phyloP scores from a whole-genome alignment of 139 green algal species.

The Pycnococcus provasolii region DNA sequence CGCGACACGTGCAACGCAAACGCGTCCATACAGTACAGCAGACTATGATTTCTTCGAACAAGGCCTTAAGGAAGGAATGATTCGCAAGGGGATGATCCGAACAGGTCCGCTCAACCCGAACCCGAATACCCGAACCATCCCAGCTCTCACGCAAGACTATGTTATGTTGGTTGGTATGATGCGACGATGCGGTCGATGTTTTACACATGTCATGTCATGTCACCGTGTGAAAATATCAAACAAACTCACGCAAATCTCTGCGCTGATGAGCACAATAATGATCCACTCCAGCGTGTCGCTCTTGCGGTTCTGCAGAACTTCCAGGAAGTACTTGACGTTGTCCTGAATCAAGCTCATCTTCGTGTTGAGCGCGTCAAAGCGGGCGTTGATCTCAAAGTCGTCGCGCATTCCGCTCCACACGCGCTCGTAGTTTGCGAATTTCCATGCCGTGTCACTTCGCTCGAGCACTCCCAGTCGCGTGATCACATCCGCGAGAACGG shows the following conservation, averaged over 20 bases:
- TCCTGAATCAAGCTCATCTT: constrained; percentile 42
- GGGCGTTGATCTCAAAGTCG: constrained; percentile 45
- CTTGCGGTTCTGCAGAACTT: constrained; percentile 48
- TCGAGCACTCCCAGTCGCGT: constrained; percentile 38
- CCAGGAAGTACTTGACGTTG: constrained; percentile 46
- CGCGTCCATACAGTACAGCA: too few species aligned
- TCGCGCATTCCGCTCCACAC: constrained; percentile 40
- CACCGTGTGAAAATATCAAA: constrained; percentile 32
- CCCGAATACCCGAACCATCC: too few species aligned
- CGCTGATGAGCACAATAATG: constrained; percentile 43
- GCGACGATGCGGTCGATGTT: too few species aligned
- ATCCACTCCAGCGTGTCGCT: constrained; percentile 45
- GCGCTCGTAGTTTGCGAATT: constrained; percentile 39
- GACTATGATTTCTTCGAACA: too few species aligned
- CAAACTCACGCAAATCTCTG: constrained; percentile 39
- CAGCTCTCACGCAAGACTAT: too few species aligned
- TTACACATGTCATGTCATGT: too few species aligned
- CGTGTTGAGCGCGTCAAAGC: constrained; percentile 40
- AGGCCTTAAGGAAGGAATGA: too few species aligned
- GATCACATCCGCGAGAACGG: constrained; percentile 39
- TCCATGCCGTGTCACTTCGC: constrained; percentile 40
- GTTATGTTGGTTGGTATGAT: too few species aligned
- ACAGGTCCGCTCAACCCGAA: too few species aligned
- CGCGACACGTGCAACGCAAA: too few species aligned
- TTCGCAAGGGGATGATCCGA: too few species aligned